Evolutionary conservation across 768 basidiomycete species (phyloP).

Genomic region (Suillus cothurnatus): DNA sequence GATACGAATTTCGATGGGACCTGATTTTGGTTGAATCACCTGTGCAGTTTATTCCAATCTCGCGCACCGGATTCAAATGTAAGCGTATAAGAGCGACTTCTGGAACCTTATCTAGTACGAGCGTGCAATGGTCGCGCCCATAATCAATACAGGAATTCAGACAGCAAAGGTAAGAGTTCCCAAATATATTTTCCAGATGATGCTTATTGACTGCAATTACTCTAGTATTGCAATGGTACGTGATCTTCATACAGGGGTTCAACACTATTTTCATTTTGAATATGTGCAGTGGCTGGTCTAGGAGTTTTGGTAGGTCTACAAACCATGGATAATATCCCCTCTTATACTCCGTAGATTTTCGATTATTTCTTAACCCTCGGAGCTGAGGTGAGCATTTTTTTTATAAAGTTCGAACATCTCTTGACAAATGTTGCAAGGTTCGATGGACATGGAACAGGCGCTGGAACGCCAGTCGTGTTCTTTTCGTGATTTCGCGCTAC

Average conservation of each 20-base stretch:
- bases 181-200: not conserved
- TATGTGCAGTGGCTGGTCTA: not conserved
- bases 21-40: too few relatives aligned
- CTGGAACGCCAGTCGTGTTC: conserved; percentile 2
- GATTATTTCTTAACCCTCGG: conserved; percentile 1
- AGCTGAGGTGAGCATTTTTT: not conserved
- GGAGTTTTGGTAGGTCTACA: not conserved
- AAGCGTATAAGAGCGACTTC: not conserved
- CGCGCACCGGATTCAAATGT: not conserved
- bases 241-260: not conserved
- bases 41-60: not conserved
- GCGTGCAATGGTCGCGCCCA: not conserved
- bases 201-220: not conserved
- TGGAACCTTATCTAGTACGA: not conserved
- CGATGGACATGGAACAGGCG: conserved; percentile 11
- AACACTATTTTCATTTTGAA: not conserved
- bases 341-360: not conserved
- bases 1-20: too few relatives aligned
- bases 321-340: not conserved
- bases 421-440: not conserved
- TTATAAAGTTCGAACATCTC: not conserved
- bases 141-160: not conserved
- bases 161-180: not conserved
- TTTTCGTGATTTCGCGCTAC: conserved; percentile 11
- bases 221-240: conserved; percentile 2